phyloP scores from a whole-genome alignment of 1,284 basidiomycete genomes.

The Malassezia psittaci region DNA sequence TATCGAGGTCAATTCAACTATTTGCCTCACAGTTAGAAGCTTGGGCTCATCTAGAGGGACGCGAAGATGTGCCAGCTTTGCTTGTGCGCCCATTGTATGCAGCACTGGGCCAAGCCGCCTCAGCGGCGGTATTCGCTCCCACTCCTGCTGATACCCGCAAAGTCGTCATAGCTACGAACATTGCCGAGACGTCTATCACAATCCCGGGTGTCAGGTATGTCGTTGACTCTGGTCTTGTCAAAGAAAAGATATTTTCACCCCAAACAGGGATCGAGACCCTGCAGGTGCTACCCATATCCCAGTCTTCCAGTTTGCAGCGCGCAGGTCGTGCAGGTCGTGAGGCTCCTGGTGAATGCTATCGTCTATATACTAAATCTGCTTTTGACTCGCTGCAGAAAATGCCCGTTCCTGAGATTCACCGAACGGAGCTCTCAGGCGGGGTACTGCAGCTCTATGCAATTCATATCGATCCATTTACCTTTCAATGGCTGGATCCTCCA shows the following conservation, averaged over 20 bases:
- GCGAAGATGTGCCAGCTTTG: conserved; percentile 20
- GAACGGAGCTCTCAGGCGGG: conserved; percentile 32
- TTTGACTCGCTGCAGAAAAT: conserved; percentile 22
- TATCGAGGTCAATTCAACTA: conserved; percentile 50
- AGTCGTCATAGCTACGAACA: conserved; percentile 62
- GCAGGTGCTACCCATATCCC: conserved; percentile 31
- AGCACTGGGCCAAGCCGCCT: conserved; percentile 35
- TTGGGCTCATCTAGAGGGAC: conserved; percentile 27
- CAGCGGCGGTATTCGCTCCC: conserved; percentile 28
- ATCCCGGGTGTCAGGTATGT: conserved; percentile 93
- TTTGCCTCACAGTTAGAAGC: conserved; percentile 27
- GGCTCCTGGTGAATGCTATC: conserved; percentile 35
- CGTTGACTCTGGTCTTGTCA: conserved; percentile 71
- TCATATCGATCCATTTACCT: conserved; percentile 36
- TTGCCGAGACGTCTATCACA: conserved; percentile 87
- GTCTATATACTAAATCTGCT: conserved; percentile 32
- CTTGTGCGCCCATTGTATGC: conserved; percentile 43
- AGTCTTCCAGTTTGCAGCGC: conserved; percentile 36
- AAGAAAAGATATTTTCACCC: conserved; percentile 70
- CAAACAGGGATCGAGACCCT: conserved; percentile 35
- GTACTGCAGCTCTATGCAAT: conserved; percentile 36
- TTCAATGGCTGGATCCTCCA: conserved; percentile 42
- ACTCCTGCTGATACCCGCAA: conserved; percentile 67
- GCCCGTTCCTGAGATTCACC: conserved; percentile 33
- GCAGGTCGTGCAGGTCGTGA: conserved; percentile 42